phyloP scores from a whole-genome alignment of 2,329 filamentous ascomycete genomes.

The Cryphonectria parasitica region DNA sequence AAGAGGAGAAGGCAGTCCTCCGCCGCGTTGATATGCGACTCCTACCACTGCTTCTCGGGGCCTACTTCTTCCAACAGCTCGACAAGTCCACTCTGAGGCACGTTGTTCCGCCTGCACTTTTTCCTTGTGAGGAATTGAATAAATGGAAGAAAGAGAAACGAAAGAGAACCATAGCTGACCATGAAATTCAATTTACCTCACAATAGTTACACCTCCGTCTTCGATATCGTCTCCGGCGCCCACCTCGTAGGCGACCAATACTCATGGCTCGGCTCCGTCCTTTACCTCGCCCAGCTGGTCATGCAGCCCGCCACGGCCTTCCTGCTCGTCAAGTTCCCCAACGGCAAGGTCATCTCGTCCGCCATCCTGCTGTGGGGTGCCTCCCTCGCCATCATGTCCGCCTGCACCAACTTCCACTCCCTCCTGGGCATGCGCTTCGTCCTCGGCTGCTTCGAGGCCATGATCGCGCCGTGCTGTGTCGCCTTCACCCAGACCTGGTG shows the following conservation, averaged over 20 bases:
- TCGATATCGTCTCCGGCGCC: slow-evolving; percentile 52
- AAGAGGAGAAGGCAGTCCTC: slow-evolving; percentile 53
- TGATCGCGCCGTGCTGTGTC: slow-evolving; percentile 55
- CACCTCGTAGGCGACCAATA: slow-evolving; percentile 51
- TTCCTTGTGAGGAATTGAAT: too few species aligned
- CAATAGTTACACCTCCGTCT: slow-evolving; percentile 50
- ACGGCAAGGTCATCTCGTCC: slow-evolving; percentile 55
- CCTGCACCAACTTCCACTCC: slow-evolving; percentile 51
- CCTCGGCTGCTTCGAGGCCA: slow-evolving; percentile 52
- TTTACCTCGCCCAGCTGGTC: slow-evolving; percentile 63
- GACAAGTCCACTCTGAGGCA: slow-evolving; percentile 50
- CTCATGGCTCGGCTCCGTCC: slow-evolving; percentile 64
- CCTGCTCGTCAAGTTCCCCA: slow-evolving; percentile 56
- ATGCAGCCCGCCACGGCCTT: slow-evolving; percentile 60
- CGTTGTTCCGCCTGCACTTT: not conserved
- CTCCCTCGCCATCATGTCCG: slow-evolving; percentile 54
- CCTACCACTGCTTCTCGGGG: slow-evolving; percentile 54
- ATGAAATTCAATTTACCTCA: too few species aligned
- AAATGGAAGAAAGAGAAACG: too few species aligned
- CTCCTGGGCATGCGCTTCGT: slow-evolving; percentile 50
- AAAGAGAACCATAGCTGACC: slow-evolving; percentile 31
- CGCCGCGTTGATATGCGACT: slow-evolving; percentile 54
- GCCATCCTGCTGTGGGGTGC: slow-evolving; percentile 60
- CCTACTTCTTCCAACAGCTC: slow-evolving; percentile 63
- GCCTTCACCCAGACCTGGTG: slow-evolving; percentile 61